Base-by-base conservation (phyloP, 257 asterid species). In the Buddleja alternifolia region DNA sequence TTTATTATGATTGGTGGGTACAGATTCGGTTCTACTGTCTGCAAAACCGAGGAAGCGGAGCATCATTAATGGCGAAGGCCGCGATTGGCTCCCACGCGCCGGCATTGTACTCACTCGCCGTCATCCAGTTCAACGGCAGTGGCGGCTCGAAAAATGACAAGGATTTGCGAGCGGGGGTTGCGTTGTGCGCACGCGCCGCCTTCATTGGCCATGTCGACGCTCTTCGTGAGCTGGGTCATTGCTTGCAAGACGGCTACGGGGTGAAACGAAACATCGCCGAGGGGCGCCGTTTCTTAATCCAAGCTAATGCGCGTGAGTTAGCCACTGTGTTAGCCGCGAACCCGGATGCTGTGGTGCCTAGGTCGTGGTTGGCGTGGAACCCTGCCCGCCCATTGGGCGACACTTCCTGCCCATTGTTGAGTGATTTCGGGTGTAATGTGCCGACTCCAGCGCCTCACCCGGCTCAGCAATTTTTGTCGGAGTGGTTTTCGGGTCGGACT, bases 171-270 rank as follows among this genome's bases (percentile, higher is more conserved):
- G 96, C 96, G 1, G 98, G 97, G 8, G 96, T 93, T 0, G 91
- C 96, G 6, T 73, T 93, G 7, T 90, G 96, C 64, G 97, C 96
- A 51, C 89, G 97, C 72, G 95, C 97, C 36, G 91, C 95, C 11
- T 88, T 78, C 53, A 75, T 88, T 4, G 98, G 97, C 62, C 95
- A 93, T 73, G 73, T 93, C 72, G 98, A 93, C 56, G 96, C 97
- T 0, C 89, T 93, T 11, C 87, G 98, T 0, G 98, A 90, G 82
- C 92, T 93, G n/a, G 98, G 98, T n/a, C 98, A 90, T 85, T 93
- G 98, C 77, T 82, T 93, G 29, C 98, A 88, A 32, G 96, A 90
- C 73, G 97, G 98, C 0, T 93, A 92, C 61, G 98, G 98, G 36
- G 95, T 90, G 71, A 86, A 85, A 80, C 86, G 79, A 54, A 90